Base-by-base conservation (phyloP, 352 stramenopile species). In the Stephanocyclus meneghinianus region DNA sequence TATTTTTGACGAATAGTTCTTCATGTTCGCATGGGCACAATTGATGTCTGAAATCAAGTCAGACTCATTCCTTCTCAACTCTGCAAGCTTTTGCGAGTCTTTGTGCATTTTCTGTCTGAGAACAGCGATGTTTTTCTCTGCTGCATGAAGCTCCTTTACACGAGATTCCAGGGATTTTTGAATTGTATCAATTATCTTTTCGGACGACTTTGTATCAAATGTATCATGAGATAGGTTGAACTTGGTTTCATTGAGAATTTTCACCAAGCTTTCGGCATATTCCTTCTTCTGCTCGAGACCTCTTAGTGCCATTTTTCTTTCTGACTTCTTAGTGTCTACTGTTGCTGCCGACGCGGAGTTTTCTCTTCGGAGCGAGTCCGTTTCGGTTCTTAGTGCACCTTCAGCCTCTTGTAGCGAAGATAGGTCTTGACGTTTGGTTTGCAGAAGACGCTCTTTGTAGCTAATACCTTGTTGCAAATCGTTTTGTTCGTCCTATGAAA, bases 101-200 rank as follows among this genome's bases (percentile, higher is more conserved):
- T 94, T 94, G 78, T 98, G 98, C 87, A 97, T 95, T 73, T 91
- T 90, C 50, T 98, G 94, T 79, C 98, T 98, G 50, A 98, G 90
- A 40, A 84, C 69, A n/a, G 85, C 55, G 29, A 96, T 90, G 13
- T 95, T 91, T 73, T 95, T 95, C 62, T 93, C 78, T 21, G 82
- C 64, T 55, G 80, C 48, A 47, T 90, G 83, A 2, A 91, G 51
- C 56, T 92, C 80, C 40, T 80, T 88, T 76, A 94, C 89, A 30
- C 83, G 69, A 16, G 57, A 37, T 45, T 29, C 53, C 59, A 95
- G 45, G 8, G 73, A 62, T 45, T 90, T 74, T 63, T 98, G 95
- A n/a, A 95, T 95, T 45, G 95, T 80, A 71, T 97, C 97, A 13
- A 59, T 68, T 26, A 77, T 56, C 15, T 91, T 89, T 42, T 96